Evolutionary conservation across 2,329 filamentous ascomycete genomes (phyloP).

Genomic region (Fusarium multiceps): DNA sequence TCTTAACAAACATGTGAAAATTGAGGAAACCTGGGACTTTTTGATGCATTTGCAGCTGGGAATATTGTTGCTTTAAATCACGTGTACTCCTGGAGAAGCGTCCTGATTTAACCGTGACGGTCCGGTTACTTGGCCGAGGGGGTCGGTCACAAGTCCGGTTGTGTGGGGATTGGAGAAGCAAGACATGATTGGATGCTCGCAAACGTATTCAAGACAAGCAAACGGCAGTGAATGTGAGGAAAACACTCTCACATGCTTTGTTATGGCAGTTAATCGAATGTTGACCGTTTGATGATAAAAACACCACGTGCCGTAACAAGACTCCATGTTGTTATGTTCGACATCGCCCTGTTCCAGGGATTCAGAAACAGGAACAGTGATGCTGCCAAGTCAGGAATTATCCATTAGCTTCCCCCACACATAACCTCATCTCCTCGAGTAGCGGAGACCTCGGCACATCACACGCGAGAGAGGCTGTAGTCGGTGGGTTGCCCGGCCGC

Average conservation of each 20-base stretch:
- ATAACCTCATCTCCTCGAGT: constrained; percentile 19
- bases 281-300: not conserved
- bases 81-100: constrained; percentile 5
- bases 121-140: constrained; percentile 35
- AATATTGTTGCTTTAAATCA: constrained; percentile 10
- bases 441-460: constrained; percentile 46
- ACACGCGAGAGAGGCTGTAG: constrained; percentile 23
- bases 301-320: constrained; percentile 12
- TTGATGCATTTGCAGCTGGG: not conserved
- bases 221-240: constrained; percentile 4
- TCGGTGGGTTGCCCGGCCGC: constrained; percentile 44
- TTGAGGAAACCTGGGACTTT: not conserved
- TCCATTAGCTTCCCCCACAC: constrained; percentile 31
- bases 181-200: constrained; percentile 18
- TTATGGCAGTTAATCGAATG: not conserved
- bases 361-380: constrained; percentile 30
- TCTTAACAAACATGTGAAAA: constrained; percentile 31
- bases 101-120: not conserved
- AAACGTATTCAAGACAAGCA: not conserved
- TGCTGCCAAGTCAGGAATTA: constrained; percentile 10
- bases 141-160: constrained; percentile 39
- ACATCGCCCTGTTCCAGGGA: not conserved
- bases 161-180: constrained; percentile 34
- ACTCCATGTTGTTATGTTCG: not conserved
- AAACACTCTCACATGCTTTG: constrained; percentile 29